These are phyloP conservation scores for Amaranthus cruentus DNA, from an alignment of 148 eudicot genomes.

Conservation along the genomic window DNA sequence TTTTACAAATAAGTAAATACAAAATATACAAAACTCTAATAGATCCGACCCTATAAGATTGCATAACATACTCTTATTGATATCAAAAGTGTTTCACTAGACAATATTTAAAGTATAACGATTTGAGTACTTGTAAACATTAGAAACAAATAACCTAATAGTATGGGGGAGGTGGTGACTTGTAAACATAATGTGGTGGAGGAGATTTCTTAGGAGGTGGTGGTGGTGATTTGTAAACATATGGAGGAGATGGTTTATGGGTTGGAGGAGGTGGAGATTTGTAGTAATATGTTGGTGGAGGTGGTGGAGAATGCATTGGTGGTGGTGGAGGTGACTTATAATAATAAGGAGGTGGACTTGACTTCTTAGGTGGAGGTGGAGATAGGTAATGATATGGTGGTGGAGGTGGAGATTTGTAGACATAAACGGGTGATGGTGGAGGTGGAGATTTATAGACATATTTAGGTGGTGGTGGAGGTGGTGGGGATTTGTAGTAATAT, in stretches of 20 bases:
- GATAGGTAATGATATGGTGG: constrained; percentile 5
- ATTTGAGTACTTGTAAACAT: background rate
- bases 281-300: background rate
- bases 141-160: background rate
- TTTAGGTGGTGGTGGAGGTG: background rate
- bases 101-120: background rate
- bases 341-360: background rate
- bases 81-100: background rate
- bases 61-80: background rate
- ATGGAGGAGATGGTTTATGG: background rate
- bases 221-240: background rate
- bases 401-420: constrained; percentile 17
- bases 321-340: constrained; percentile 8
- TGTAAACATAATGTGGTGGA: background rate
- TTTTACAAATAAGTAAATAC: too few species aligned
- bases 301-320: background rate
- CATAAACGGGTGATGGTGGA: constrained; percentile 14
- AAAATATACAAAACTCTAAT: background rate
- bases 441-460: constrained; percentile 17
- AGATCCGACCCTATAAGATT: background rate
- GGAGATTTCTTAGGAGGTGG: background rate
- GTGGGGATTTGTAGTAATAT: constrained; percentile 10
- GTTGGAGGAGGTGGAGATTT: background rate
- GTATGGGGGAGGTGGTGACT: constrained; percentile 13
- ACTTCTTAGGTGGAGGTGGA: constrained; percentile 7